Base-by-base conservation (phyloP, 2,329 filamentous ascomycete species). In the Huntiella abstrusa region DNA sequence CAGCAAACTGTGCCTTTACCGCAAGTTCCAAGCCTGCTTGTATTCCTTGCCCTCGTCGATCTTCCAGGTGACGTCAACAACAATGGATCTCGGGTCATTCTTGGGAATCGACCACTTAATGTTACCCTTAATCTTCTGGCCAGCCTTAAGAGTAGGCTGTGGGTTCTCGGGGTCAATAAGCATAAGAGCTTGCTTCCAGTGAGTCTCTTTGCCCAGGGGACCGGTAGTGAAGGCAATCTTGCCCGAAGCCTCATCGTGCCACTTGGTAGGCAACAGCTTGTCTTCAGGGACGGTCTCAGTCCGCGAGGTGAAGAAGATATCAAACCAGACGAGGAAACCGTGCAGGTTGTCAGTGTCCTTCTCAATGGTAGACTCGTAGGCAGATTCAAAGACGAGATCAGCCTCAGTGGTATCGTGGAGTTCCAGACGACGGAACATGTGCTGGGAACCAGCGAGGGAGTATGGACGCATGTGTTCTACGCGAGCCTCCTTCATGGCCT, bases 301-400 rank as follows among this genome's bases (percentile, higher is more conserved):
- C 33, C 70, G 64, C 0, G 72, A 71, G 53, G 81, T 73, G 62
- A 95, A 95, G 67, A 91, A 91, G 17, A 81, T 88, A 59, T 96
- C 88, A 58, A 95, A 95, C 84, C 87, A 95, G 54, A 94, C 72
- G 11, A 85, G 69, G 60, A 86, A 93, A 4, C 84, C 88, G 57
- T 95, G 85, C n/a, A 95, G 64, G 12, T 65, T 70, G 16, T 48
- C 49, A 7, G 45, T 48, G 33, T 50, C 42, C 42, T 47, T 50
- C 11, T 43, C 39, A 16, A 50, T 43, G 13, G 42, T 45, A 7
- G 77, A 70, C 46, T 70, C 59, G 65, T 85, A 92, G 3, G 71
- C 63, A 6, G 76, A 73, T 41, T 73, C 73, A 63, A 95, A 95
- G 12, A 74, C 71, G 13, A 95, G 68, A 54, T 95, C 84, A 34